These are phyloP conservation scores for Trichocladium uniseriatum DNA, from an alignment of 495 filamentous ascomycete genomes.

Conservation along the genomic window DNA sequence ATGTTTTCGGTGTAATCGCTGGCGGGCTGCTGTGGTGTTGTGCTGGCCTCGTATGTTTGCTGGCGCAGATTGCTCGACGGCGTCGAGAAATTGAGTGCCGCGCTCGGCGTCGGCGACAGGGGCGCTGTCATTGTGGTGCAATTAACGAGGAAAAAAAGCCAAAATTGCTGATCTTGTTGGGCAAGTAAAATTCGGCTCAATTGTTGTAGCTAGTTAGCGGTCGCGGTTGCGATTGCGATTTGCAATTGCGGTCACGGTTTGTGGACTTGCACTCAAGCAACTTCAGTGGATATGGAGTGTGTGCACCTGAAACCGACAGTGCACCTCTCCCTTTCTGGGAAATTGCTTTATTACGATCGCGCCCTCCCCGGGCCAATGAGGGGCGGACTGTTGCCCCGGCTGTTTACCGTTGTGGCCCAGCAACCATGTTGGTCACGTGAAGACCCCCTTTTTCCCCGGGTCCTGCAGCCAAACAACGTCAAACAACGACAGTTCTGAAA, in stretches of 20 bases:
- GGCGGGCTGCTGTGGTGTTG: slow-evolving; percentile 1
- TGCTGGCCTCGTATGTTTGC: slow-evolving; percentile 23
- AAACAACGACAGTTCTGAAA: too few species aligned
- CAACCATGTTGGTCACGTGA: slow-evolving; percentile 9
- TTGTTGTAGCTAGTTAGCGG: too few species aligned
- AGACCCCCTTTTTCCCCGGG: neutral
- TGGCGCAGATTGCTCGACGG: slow-evolving; percentile 17
- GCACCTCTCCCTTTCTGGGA: slow-evolving; percentile 5
- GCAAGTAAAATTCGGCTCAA: too few species aligned
- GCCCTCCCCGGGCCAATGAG: slow-evolving; percentile 5
- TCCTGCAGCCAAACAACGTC: too few species aligned
- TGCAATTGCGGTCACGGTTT: neutral
- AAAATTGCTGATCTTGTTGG: neutral
- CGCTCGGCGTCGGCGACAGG: slow-evolving; percentile 27
- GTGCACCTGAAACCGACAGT: neutral
- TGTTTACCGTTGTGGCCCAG: slow-evolving; percentile 23
- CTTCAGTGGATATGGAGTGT: neutral
- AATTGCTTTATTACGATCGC: slow-evolving; percentile 15
- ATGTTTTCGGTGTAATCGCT: slow-evolving; percentile 14
- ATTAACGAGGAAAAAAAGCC: neutral
- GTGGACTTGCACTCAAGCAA: neutral
- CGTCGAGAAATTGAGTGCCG: slow-evolving; percentile 32
- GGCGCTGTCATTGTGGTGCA: slow-evolving; percentile 26
- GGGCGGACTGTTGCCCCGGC: neutral
- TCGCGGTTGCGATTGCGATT: too few species aligned